Evolutionary conservation across 2,329 filamentous ascomycete genomes (phyloP).

Genomic region (Fusarium vanettenii): DNA sequence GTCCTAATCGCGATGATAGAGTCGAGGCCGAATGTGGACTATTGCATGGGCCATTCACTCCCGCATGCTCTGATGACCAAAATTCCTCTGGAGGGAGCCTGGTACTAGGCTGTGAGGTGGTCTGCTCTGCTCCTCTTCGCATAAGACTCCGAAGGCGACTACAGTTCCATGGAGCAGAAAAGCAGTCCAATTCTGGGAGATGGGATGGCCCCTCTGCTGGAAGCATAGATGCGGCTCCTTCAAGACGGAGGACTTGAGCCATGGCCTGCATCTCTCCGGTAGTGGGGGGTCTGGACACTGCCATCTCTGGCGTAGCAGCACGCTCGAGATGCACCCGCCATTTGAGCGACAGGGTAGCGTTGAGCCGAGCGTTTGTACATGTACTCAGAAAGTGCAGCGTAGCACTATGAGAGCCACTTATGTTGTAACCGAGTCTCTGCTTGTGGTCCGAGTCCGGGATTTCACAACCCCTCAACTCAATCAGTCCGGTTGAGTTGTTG

Average conservation of each 20-base stretch:
- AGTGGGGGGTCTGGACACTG: background rate
- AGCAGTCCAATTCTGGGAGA: background rate
- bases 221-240: background rate
- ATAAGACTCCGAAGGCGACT: background rate
- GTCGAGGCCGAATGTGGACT: background rate
- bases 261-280: background rate
- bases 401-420: background rate
- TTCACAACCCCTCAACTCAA: background rate
- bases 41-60: background rate
- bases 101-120: background rate
- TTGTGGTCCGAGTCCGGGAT: background rate
- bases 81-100: background rate
- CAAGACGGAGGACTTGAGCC: background rate
- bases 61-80: background rate
- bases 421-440: background rate
- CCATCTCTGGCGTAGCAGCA: background rate
- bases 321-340: background rate
- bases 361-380: background rate
- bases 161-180: background rate
- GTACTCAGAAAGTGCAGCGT: too few relatives aligned
- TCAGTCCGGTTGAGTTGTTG: background rate
- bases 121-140: background rate
- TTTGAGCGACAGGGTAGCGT: background rate
- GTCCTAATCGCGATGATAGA: accelerated
- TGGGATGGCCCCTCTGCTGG: background rate